Base-by-base conservation (phyloP, 306 rosid species). In the Styphnolobium japonicum region DNA sequence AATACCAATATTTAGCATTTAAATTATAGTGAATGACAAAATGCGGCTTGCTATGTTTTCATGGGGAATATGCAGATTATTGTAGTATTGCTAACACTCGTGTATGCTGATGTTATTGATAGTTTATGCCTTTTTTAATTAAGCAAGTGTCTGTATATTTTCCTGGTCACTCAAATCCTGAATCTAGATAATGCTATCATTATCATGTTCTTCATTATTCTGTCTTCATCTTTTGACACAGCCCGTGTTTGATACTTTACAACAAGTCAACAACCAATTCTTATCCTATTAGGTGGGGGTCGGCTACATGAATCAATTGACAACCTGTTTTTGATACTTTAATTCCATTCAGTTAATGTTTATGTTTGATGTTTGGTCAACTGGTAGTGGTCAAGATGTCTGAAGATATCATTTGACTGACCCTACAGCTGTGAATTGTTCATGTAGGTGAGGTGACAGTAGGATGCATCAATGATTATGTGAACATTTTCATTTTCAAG, bases 241-340 rank as follows among this genome's bases (percentile, higher is more conserved):
- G 52, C 43, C 12, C 29, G 40, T 73, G 73, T 37, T 46, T 67
- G 49, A 25, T 64, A 7, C 33, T 71, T 61, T 34, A 36, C 1
- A 7, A 22, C n/a, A n/a, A n/a, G n/a, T n/a, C 31, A 18, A 8
- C 73, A 34, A 64, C 9, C 52, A 33, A n/a, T 64, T 40, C 36
- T 49, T 76, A 5, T 63, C 19, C 10, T 6, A 18, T 25, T 21
- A 34, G 53, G 6, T 27, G 58, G 34, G 1, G 43, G 18, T 39
- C 43, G 64, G 63, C 46, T 46, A 29, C 2, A 10, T 81, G 10
- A 43, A 53, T 15, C 55, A 55, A 43, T 36, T 66, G 46, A 10
- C 36, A 64, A 67, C 43, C 62, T 58, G 77, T 11, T 37, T 79
- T 72, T 66, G 52, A 64, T 78, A 6, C 15, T 45, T 72, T 12